Conservation (phyloP, 2,329 filamentous ascomycete genomes). For the Cercospora canescens region DNA sequence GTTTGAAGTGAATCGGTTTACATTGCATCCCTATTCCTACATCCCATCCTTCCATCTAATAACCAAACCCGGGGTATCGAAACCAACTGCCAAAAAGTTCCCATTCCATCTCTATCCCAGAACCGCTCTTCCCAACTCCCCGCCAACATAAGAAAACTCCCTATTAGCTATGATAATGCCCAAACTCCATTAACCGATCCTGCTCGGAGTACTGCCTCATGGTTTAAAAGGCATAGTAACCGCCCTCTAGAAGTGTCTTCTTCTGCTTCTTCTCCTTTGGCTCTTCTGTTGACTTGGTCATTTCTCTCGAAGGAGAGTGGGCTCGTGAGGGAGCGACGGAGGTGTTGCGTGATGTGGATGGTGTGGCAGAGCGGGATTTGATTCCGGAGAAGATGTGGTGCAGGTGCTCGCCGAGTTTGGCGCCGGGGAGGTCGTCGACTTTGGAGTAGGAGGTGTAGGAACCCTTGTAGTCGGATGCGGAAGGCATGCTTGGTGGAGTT, state of each 20-base stretch:
- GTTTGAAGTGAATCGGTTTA: neutral
- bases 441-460: neutral
- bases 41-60: neutral
- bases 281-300: neutral
- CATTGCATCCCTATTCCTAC: neutral
- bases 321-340: neutral
- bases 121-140: neutral
- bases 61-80: too few species aligned
- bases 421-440: conserved; percentile 3
- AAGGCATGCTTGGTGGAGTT: neutral
- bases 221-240: neutral
- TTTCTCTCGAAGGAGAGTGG: neutral
- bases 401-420: conserved; percentile 6
- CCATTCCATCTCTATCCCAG: neutral
- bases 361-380: neutral
- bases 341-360: neutral
- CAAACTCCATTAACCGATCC: too few species aligned
- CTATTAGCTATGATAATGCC: too few species aligned
- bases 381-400: conserved; percentile 9
- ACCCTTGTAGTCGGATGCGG: neutral
- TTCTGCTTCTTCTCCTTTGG: neutral
- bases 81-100: too few species aligned
- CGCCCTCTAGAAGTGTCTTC: neutral
- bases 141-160: neutral
- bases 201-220: too few species aligned